phyloP scores from a whole-genome alignment of 257 asterid species.

The Cordia subcordata region DNA sequence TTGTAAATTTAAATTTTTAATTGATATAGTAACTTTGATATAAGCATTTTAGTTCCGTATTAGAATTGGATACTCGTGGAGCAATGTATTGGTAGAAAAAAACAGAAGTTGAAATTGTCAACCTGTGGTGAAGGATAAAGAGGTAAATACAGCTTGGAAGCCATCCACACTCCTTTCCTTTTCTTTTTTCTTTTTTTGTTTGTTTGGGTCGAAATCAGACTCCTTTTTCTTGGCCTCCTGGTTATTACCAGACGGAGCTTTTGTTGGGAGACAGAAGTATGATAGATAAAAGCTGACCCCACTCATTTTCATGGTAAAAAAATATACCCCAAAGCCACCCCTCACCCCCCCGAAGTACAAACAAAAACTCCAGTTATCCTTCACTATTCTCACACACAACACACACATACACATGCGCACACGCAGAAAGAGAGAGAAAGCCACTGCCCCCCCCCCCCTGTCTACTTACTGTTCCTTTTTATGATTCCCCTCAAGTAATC shows the following conservation, averaged over 20 bases:
- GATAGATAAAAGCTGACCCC: constrained; percentile 52
- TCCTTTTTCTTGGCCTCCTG: constrained; percentile 24
- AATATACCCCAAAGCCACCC: no score
- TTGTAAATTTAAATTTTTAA: no score
- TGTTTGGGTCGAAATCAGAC: no score
- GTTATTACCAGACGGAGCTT: constrained; percentile 45
- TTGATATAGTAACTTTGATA: no score
- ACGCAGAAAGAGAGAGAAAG: constrained; percentile 26
- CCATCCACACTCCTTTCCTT: no score
- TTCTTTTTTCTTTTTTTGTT: no score
- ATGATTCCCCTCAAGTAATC: constrained; percentile 20
- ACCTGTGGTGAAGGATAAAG: constrained; percentile 17
- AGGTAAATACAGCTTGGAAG: constrained; percentile 21
- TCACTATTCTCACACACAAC: constrained; percentile 6
- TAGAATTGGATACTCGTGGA: no score
- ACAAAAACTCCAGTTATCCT: constrained; percentile 1
- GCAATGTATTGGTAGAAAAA: not conserved
- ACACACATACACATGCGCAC: no score
- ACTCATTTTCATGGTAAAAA: constrained; percentile 21
- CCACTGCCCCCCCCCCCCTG: no score
- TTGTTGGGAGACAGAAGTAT: constrained; percentile 11
- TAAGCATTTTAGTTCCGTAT: no score
- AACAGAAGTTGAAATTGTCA: not conserved
- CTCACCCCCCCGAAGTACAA: no score
- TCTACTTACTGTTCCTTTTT: not conserved